Evolutionary conservation across 306 rosid species (phyloP).

Genomic region (Phaseolus lunatus): DNA sequence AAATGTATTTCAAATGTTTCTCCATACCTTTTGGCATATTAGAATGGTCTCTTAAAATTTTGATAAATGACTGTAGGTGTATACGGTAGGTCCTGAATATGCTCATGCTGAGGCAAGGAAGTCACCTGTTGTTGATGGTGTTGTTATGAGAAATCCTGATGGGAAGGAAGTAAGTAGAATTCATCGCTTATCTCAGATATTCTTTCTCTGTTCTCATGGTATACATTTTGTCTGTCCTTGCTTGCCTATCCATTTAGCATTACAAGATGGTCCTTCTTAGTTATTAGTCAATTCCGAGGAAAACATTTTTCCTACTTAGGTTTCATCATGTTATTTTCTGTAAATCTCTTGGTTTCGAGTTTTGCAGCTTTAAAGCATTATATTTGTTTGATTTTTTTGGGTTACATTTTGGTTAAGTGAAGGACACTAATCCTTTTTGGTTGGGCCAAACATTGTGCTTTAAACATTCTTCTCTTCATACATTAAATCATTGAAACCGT

Average conservation of each 20-base stretch:
- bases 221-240: conserved; percentile 19
- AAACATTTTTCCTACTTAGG: not conserved
- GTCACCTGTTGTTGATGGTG: conserved; percentile 99
- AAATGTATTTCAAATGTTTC: conserved; percentile 14
- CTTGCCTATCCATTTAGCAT: conserved; percentile 22
- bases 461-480: conserved; percentile 1
- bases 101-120: conserved; percentile 99
- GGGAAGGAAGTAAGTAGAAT: conserved; percentile 89
- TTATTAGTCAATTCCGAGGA: conserved; percentile 27
- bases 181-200: conserved; percentile 14
- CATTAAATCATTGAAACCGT: not conserved
- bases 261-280: conserved; percentile 16
- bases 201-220: conserved; percentile 23
- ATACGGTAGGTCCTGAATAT: conserved; percentile 98
- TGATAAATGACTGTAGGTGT: conserved; percentile 69
- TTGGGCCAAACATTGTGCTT: not conserved
- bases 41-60: conserved; percentile 44
- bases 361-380: conserved; percentile 18
- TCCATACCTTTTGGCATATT: conserved; percentile 23
- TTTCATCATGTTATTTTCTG: conserved; percentile 3
- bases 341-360: conserved; percentile 16
- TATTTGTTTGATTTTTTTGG: not conserved
- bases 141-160: conserved; percentile 98
- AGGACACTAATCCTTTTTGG: not conserved
- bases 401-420: not conserved